Evolutionary conservation across 257 asterid genomes (phyloP).

Genomic region (Nicotiana otophora): DNA sequence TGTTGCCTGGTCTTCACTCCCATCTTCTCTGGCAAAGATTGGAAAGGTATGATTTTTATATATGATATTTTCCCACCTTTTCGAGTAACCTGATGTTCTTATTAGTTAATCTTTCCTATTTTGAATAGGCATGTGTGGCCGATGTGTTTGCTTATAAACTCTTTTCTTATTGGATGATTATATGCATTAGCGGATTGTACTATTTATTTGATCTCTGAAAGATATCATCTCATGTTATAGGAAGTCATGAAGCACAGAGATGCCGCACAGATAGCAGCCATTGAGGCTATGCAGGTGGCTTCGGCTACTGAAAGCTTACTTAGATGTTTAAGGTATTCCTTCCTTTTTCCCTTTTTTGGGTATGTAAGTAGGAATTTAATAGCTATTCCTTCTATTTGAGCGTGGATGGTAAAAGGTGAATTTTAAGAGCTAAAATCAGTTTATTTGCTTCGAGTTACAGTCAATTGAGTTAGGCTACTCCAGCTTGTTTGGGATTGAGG

Average conservation of each 20-base stretch:
- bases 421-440: background rate
- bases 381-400: constrained; percentile 38
- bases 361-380: constrained; percentile 14
- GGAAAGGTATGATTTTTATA: constrained; percentile 57
- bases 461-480: background rate
- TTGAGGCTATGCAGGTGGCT: constrained; percentile 95
- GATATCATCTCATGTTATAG: constrained; percentile 27
- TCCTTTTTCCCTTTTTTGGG: background rate
- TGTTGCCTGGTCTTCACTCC: constrained; percentile 77
- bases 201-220: background rate
- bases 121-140: background rate
- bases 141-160: background rate
- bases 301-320: constrained; percentile 80
- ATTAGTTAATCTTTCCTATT: background rate
- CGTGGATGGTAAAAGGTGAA: background rate
- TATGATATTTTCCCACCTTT: background rate
- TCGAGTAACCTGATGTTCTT: background rate
- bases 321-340: constrained; percentile 76
- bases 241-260: constrained; percentile 83
- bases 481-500: too few species aligned
- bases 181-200: background rate
- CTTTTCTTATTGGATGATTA: background rate
- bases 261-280: constrained; percentile 87
- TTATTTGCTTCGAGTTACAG: background rate
- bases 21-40: constrained; percentile 76